These are phyloP conservation scores for Saccharomyces hybrid DNA, from an alignment of 1,139 yeast genomes.

Conservation along the genomic window DNA sequence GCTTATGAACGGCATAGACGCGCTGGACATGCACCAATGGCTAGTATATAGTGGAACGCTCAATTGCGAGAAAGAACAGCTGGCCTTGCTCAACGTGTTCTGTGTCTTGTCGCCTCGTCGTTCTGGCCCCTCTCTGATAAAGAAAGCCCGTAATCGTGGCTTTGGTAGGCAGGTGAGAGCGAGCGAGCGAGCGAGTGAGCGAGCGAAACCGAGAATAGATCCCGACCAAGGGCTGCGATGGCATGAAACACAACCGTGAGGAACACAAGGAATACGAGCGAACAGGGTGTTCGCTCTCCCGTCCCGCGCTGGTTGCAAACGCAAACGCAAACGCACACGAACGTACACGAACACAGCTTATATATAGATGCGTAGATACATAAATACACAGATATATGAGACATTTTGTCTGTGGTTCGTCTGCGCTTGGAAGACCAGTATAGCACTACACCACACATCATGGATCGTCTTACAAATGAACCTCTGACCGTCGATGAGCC, in stretches of 20 bases:
- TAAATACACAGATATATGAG: not conserved
- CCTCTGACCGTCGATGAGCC: not conserved
- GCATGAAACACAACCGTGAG: not conserved
- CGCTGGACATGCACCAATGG: not conserved
- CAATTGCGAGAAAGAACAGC: not conserved
- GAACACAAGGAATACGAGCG: not conserved
- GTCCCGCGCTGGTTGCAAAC: not conserved
- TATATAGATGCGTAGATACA: not conserved
- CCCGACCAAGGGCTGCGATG: not conserved
- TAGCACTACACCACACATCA: not conserved
- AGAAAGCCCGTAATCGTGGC: constrained; percentile 1
- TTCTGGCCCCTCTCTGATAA: not conserved
- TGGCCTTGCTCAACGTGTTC: not conserved
- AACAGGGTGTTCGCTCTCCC: not conserved
- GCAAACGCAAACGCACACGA: not conserved
- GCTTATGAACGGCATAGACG: not conserved
- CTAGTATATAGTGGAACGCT: not conserved
- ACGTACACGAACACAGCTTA: not conserved
- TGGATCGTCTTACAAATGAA: not conserved
- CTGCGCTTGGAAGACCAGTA: not conserved
- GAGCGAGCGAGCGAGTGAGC: not conserved
- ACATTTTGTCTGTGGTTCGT: not conserved
- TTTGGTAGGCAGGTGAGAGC: not conserved
- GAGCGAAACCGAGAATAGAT: not conserved
- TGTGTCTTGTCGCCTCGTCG: not conserved